Percentiles rank a stretch among this genome's conserved stretches.
Conservation (phyloP, 1,284 basidiomycete species). For the Pseudozyma thailandica region DNA sequence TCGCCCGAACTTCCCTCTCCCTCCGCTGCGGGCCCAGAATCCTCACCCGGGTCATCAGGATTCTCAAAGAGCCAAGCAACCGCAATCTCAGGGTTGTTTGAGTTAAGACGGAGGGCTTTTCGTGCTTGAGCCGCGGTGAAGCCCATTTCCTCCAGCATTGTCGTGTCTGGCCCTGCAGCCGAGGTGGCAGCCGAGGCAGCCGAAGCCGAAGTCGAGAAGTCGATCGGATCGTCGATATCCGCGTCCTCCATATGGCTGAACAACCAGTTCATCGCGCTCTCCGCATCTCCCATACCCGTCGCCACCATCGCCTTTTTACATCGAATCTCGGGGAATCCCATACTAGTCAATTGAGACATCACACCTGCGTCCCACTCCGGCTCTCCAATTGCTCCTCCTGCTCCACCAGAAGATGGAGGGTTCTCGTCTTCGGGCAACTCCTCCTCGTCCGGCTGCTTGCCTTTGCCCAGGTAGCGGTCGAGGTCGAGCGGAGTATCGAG, state of each 20-base stretch:
- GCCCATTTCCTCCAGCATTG: constrained; percentile 89
- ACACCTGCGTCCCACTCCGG: constrained; percentile 52
- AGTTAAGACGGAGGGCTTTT: constrained; percentile 88
- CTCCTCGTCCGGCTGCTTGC: constrained; percentile 79
- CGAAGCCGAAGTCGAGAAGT: constrained; percentile 22
- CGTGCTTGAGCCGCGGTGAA: constrained; percentile 84
- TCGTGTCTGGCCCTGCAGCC: constrained; percentile 63
- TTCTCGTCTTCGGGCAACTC: constrained; percentile 75
- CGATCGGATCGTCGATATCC: constrained; percentile 89
- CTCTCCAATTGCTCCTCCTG: constrained; percentile 6
- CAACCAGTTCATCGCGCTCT: constrained; percentile 93
- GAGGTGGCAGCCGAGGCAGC: constrained; percentile 22
- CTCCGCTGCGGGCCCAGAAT: constrained; percentile 64
- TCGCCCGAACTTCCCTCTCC: constrained; percentile 7
- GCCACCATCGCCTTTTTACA: constrained; percentile 77
- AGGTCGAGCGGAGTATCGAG: constrained; percentile 73
- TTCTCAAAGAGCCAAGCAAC: constrained; percentile 98
- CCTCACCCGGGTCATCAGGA: constrained; percentile 83
- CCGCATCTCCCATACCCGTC: constrained; percentile 78
- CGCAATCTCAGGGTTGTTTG: constrained; percentile 81
- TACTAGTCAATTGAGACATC: constrained; percentile 59
- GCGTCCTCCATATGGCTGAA: constrained; percentile 91
- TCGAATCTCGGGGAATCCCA: constrained; percentile 64
- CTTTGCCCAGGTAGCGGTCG: constrained; percentile 78
- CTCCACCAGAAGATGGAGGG: not conserved